A percentile compares a stretch with the other conserved stretches of the same genome.
phyloP scores from a whole-genome alignment of 2,329 filamentous ascomycete genomes.

The Apiospora phragmitis region DNA sequence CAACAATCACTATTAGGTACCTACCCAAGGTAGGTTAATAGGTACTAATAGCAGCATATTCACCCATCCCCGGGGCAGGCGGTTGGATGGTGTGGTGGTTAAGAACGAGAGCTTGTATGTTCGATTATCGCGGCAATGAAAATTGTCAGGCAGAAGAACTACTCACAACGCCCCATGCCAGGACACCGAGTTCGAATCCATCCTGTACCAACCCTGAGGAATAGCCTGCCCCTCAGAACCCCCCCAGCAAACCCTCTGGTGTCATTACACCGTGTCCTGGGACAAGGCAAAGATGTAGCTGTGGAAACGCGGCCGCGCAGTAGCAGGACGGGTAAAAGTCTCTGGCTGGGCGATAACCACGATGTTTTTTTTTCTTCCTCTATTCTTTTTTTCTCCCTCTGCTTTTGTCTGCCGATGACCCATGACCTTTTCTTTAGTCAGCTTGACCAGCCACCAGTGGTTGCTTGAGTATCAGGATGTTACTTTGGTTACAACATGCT shows the following conservation, averaged over 20 bases:
- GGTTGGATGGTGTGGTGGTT: not conserved
- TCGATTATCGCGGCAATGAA: not conserved
- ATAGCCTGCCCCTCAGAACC: not conserved
- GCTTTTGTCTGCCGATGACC: not conserved
- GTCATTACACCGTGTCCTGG: not conserved
- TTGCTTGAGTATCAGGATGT: not conserved
- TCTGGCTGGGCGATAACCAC: not conserved
- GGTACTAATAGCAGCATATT: not conserved
- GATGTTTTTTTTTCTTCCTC: not conserved
- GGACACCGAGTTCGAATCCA: not conserved
- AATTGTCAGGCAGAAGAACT: not conserved
- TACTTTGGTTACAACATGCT: not conserved
- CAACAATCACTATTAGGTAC: not conserved
- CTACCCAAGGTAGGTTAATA: not conserved
- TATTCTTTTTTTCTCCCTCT: not conserved
- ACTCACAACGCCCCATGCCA: not conserved
- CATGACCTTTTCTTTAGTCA: not conserved
- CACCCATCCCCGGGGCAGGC: not conserved
- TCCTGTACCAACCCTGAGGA: not conserved
- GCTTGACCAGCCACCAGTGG: not conserved
- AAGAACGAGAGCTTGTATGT: not conserved
- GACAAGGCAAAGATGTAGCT: not conserved
- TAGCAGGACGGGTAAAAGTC: not conserved
- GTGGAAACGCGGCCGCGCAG: slow-evolving; percentile 6
- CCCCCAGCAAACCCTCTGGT: not conserved